These are phyloP conservation scores for Curvularia lunata DNA, from an alignment of 2,329 filamentous ascomycete genomes.

Conservation along the genomic window DNA sequence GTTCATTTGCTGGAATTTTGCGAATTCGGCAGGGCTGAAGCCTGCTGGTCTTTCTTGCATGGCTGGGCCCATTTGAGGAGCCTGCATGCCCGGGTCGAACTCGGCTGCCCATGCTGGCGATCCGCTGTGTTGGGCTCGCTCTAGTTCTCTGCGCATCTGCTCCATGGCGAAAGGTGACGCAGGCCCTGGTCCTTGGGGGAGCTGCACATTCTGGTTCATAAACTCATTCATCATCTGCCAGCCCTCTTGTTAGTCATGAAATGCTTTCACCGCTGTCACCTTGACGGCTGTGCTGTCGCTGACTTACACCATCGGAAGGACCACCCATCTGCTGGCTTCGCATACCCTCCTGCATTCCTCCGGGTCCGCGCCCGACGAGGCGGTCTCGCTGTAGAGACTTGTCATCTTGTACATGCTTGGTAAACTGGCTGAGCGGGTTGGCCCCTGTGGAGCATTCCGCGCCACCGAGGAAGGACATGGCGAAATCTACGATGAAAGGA, in stretches of 20 bases:
- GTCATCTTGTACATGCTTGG: slow-evolving; percentile 96
- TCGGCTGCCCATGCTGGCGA: slow-evolving; percentile 69
- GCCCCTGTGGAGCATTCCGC: slow-evolving; percentile 95
- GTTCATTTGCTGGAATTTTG: slow-evolving; percentile 76
- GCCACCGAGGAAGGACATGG: slow-evolving; percentile 94
- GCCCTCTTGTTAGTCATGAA: slow-evolving; percentile 31
- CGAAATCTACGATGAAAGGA: slow-evolving; percentile 22
- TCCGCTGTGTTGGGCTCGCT: slow-evolving; percentile 60
- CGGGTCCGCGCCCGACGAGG: slow-evolving; percentile 75
- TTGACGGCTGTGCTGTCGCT: too few species aligned
- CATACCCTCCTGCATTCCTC: slow-evolving; percentile 76
- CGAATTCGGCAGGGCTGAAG: slow-evolving; percentile 86
- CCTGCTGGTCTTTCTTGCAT: slow-evolving; percentile 61
- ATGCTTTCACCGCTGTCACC: slow-evolving; percentile 4
- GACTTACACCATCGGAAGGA: slow-evolving; percentile 66
- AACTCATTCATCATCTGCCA: slow-evolving; percentile 90
- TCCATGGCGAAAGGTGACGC: slow-evolving; percentile 70
- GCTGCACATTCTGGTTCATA: slow-evolving; percentile 75
- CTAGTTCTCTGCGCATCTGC: slow-evolving; percentile 68
- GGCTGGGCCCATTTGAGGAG: slow-evolving; percentile 75
- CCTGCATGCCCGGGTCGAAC: slow-evolving; percentile 63
- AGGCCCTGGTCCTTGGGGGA: slow-evolving; percentile 60
- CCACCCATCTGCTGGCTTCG: slow-evolving; percentile 72
- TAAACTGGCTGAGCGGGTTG: slow-evolving; percentile 96
- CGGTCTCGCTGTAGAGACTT: slow-evolving; percentile 92